Base-by-base conservation (phyloP, 352 stramenopile genomes). In the Phytophthora sansomeana region DNA sequence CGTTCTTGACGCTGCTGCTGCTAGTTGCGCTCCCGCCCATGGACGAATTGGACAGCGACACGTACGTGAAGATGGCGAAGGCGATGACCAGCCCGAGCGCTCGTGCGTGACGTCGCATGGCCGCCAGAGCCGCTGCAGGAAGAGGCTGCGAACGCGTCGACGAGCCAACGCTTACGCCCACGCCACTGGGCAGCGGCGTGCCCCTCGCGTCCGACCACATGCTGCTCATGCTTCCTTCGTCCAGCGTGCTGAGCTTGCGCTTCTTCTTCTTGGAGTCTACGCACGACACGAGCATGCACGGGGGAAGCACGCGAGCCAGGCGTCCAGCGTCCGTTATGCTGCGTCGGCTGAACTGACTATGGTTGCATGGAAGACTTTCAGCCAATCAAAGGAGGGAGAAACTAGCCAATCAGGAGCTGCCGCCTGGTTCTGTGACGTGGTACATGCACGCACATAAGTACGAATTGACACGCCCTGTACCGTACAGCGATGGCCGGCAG, bases 181-280 rank as follows among this genome's bases (percentile, higher is more conserved):
- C 24, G 10, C 44, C 39, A 41, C 53, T 77, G 42, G 63, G 54
- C 5, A 83, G 54, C 2, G 67, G 30, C 26, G 54, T 73, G 11
- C 51, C 54, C 33, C 58, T 58, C 56, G 81, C 62, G 39, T 89
- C 76, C 41, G 67, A 64, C 81, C 81, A 91, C 83, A 92, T 89
- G 65, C 54, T 71, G 38, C 55, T 60, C 33, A 39, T 44, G 52
- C 38, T 64, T 61, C 29, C 59, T 29, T 77, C 58, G 52, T 81
- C 85, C 49, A 89, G 60, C 29, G 78, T 85, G 58, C 85, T 93
- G 46, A 88, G 80, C 81, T 93, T 93, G 63, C 85, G 85, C 77
- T 93, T 93, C 81, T 93, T 93, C 81, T 93, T 93, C 73, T 89
- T 84, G 28, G 60, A 68, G 63, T 77, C 74, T 16, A 77, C 58